Percentiles rank a stretch among this genome's conserved stretches.
Conservation (phyloP, 2,329 filamentous ascomycete genomes). For the Botrytis deweyae region DNA sequence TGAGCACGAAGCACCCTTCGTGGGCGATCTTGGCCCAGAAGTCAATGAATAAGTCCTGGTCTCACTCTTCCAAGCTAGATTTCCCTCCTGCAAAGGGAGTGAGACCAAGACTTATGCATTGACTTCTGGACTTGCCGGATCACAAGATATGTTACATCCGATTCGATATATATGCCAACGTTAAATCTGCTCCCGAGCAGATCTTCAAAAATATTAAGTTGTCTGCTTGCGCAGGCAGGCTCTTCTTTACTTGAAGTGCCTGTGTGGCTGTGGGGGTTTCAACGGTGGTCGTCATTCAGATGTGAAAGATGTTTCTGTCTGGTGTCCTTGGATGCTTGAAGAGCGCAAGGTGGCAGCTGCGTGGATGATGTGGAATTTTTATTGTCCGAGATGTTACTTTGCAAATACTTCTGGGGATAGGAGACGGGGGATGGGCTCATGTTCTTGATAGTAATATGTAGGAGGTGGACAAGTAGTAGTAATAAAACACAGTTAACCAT, state of each 20-base stretch:
- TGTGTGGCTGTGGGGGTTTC: neutral
- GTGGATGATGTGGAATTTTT: too few relatives aligned
- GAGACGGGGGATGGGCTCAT: too few relatives aligned
- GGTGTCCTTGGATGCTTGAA: neutral
- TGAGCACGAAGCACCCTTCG: slow-evolving; percentile 40
- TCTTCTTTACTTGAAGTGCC: neutral
- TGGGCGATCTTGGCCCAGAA: slow-evolving; percentile 93
- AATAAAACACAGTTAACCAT: neutral
- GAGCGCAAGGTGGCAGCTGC: neutral
- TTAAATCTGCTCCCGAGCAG: neutral
- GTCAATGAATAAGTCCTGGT: slow-evolving; percentile 98
- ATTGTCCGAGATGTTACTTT: neutral
- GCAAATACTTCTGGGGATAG: neutral
- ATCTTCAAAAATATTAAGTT: neutral
- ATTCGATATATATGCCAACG: neutral
- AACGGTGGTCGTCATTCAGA: neutral
- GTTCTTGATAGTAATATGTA: neutral
- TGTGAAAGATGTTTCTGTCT: neutral
- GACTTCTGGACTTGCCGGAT: neutral
- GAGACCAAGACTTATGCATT: neutral
- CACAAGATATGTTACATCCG: neutral
- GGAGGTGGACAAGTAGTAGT: neutral
- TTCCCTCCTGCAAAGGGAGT: slow-evolving; percentile 82
- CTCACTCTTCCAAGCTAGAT: slow-evolving; percentile 93
- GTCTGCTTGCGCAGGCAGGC: neutral